These are phyloP conservation scores for Cystoderma amianthinum DNA, from an alignment of 768 basidiomycete species.

Conservation along the genomic window DNA sequence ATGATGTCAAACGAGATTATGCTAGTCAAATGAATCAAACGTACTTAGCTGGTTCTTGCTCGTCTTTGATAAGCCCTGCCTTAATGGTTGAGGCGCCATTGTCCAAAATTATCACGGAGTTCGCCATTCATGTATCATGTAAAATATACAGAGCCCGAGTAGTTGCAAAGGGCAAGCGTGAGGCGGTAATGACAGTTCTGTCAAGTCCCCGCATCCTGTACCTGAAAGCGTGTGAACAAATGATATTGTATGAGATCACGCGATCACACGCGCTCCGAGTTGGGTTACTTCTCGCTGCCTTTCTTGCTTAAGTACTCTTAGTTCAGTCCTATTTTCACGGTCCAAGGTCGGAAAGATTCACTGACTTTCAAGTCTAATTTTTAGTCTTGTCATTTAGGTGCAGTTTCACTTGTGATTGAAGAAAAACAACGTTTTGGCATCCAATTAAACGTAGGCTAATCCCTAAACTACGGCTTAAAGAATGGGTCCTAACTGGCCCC, in stretches of 20 bases:
- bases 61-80: conserved; percentile 42
- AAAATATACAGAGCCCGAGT: background rate
- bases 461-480: background rate
- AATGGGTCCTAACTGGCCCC: conserved; percentile 8
- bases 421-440: too few relatives aligned
- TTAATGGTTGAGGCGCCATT: conserved; percentile 87
- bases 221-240: background rate
- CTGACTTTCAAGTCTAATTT: too few relatives aligned
- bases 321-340: too few relatives aligned
- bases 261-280: background rate
- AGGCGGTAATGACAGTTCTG: background rate
- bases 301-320: too few relatives aligned
- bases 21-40: conserved; percentile 10
- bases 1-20: conserved; percentile 5
- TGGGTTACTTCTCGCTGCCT: too few relatives aligned
- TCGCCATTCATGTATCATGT: background rate
- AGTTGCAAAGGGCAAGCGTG: background rate
- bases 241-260: background rate
- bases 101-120: conserved; percentile 61
- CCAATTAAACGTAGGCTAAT: background rate
- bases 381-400: too few relatives aligned
- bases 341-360: too few relatives aligned
- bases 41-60: conserved; percentile 20
- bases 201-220: background rate
- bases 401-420: too few relatives aligned